Evolutionary conservation across 345 rosid genomes (phyloP), one percentile per base, ranked within the genome.

Genomic region (Dimocarpus longan): DNA sequence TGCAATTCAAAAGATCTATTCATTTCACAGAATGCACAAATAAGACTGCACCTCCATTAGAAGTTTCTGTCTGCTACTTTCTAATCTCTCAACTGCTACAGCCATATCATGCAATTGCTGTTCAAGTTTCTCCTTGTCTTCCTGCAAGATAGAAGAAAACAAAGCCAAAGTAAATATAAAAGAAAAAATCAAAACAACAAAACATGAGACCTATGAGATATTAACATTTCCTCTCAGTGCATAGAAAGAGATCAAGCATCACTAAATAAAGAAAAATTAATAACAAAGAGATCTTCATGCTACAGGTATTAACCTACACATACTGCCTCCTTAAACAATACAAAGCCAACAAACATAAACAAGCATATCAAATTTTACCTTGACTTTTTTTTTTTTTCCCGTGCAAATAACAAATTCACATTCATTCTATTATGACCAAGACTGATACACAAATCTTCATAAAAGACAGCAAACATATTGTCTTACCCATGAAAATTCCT

Each of bases 21-120:
- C 32, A n/a, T 28, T 56, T 43, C 11, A 62, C 22, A 73, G 50
- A 64, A 77, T 56, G 43, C 39, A 75, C 77, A 70, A 77, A 78
- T 56, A 56, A 56, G 70, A 57, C 60, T 32, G 44, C 62, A 92
- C 99, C 98, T 96, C 99, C 88, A 85, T 82, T 32, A 96, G 90
- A 90, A 96, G 98, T 86, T 94, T 96, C 86, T 96, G 98, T 79
- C 98, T 88, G 76, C 99, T 91, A 86, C 79, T 91, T 85, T 96
- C 99, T 74, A 96, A 82, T 83, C 94, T 91, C 90, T 96, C 99
- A 82, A 96, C 87, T 69, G 84, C 97, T 39, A 93, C 90, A 81
- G 98, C 98, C 99, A 96, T 85, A 84, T 94, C 94, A 79, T 94
- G 98, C 87, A 96, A 86, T 90, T 91, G 95, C 84, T 83, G 91